Evolutionary conservation across 2,329 filamentous ascomycete genomes (phyloP), one percentile per base, ranked within the genome.

Genomic region (Botrytis pseudocinerea): DNA sequence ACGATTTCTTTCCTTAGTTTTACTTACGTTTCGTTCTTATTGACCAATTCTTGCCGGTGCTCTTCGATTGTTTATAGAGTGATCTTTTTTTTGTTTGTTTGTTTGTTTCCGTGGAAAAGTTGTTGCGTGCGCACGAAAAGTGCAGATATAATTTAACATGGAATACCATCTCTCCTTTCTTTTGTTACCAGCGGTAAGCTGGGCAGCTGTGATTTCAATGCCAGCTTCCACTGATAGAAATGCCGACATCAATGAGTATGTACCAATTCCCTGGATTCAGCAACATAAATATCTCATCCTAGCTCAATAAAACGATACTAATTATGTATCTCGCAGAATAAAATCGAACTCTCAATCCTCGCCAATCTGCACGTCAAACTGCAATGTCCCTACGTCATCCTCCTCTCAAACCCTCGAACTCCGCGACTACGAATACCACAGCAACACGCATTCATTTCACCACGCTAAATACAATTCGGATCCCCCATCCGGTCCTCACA

Each of bases 141-240:
- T 68, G 48, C 65, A 68, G 38, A 70, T 48, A 48, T 38, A 63
- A 70, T 38, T 6, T 57, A 70, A 48, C 8, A 51, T 62, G 69
- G 32, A 71, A 68, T 68, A 57, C 61, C 60, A 38, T 44, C 42
- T 66, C 62, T 72, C 62, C 70, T 72, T 68, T 66, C 62, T 72
- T 48, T 68, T 61, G 32, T 46, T 59, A 22, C 48, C 70, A 16
- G 70, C 70, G 51, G 51, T 68, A 25, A 68, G 62, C 51, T 68
- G 70, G 51, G 70, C 70, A 6, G 42, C 60, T 40, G 70, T 68
- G 28, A 68, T 68, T 25, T 14, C 70, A 48, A 20, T 28, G 25
- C 40, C 70, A 28, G 25, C 40, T 64, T 32, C 51, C 22, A 9
- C 46, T 4, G 28, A 57, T 42, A 28, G 57, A 38, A 22, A 28